These are phyloP conservation scores for Fusarium illudens DNA, from an alignment of 2,329 filamentous ascomycete species.

Conservation along the genomic window DNA sequence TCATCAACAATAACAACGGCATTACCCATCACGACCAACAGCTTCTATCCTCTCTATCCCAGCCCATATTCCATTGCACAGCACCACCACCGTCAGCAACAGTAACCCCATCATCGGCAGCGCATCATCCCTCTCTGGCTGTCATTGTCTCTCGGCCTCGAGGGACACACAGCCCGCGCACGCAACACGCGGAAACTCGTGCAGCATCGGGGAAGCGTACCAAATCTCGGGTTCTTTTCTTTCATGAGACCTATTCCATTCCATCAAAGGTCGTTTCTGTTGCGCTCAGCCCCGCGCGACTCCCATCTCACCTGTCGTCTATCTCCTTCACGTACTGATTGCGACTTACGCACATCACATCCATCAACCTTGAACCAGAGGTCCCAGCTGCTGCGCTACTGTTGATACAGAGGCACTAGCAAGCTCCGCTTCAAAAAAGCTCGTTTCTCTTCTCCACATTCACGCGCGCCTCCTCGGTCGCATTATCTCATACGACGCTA, in stretches of 20 bases:
- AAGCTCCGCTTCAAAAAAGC: slow-evolving; percentile 27
- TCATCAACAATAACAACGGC: background rate
- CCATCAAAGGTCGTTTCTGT: background rate
- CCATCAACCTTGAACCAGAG: slow-evolving; percentile 23
- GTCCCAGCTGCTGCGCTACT: slow-evolving; percentile 16
- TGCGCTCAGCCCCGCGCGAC: slow-evolving; percentile 13
- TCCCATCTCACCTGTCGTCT: slow-evolving; percentile 7
- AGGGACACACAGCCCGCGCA: slow-evolving; percentile 14
- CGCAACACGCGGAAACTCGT: slow-evolving; percentile 15
- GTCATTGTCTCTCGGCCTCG: background rate
- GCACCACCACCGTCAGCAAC: slow-evolving; percentile 11
- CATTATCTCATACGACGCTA: slow-evolving; percentile 36
- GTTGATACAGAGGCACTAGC: slow-evolving; percentile 27
- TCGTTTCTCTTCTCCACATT: slow-evolving; percentile 40
- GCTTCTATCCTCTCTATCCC: slow-evolving; percentile 11
- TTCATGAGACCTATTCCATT: background rate
- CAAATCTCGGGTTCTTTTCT: slow-evolving; percentile 12
- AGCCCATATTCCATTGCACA: slow-evolving; percentile 4
- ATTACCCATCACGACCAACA: slow-evolving; percentile 10
- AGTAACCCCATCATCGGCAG: slow-evolving; percentile 2
- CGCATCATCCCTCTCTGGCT: background rate
- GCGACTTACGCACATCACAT: slow-evolving; percentile 13
- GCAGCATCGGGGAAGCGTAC: slow-evolving; percentile 13
- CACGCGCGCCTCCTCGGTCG: slow-evolving; percentile 39
- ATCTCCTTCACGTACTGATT: slow-evolving; percentile 6